Evolutionary conservation across 2,329 filamentous ascomycete genomes (phyloP), one percentile per base, ranked within the genome.

Genomic region (Arthrobotrys megalospora): DNA sequence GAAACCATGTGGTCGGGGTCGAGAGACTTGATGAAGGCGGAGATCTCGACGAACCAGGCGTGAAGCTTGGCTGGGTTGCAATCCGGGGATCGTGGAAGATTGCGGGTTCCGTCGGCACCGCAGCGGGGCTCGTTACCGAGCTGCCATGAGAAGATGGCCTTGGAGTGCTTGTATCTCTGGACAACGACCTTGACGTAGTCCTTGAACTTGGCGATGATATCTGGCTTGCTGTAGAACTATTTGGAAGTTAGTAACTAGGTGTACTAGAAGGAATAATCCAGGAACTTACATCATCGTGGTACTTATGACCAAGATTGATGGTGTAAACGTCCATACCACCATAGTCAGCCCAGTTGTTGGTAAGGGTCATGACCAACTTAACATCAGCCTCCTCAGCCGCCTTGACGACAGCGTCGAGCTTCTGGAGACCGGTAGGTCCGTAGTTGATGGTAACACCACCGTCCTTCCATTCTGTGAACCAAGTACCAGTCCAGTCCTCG

Each of bases 261-360:
- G 24, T 8, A n/a, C 8, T 14, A 21, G 16, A 21, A 73, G 12
- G 6, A 32, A 38, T 3, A n/a, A 24, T 21, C 19, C 7, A 47
- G 32, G n/a, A 53, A 32, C 84, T 72, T 79, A 85, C 85, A 69
- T 88, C 86, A 71, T 88, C 86, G 73, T 88, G 87, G 53, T 87
- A 88, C 24, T 83, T 83, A 0, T 86, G 86, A 0, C 87, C 87
- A 0, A 88, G 85, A 72, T 89, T 88, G n/a, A 87, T 84, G 0
- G 88, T 89, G 78, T 89, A 89, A 0, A 89, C 86, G 38, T 89
- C 88, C 87, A 89, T 88, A n/a, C 88, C 88, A 16, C 88, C 88
- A 64, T 89, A 89, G 68, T 89, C 87, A 5, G 87, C 87, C 88
- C 88, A 89, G 65, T 80, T 80, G 83, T 89, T 89, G 0, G 87